phyloP scores from a whole-genome alignment of 495 filamentous ascomycete species.

The Clavariopsis aquatica region DNA sequence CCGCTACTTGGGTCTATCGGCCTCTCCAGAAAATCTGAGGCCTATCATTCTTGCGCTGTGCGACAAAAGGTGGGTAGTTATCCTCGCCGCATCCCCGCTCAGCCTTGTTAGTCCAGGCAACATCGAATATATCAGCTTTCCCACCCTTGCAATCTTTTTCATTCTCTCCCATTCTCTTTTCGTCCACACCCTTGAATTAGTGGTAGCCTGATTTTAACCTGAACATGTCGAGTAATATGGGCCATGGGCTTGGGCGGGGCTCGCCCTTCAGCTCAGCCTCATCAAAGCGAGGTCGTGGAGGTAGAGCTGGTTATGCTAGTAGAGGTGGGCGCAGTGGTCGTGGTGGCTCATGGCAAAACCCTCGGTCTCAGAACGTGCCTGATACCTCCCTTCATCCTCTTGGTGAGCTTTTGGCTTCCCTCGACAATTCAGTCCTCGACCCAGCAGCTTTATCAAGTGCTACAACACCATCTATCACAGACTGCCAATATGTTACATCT shows the following conservation, averaged over 20 bases:
- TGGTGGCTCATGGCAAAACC: neutral
- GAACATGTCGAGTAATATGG: no score
- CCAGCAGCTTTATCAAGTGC: no score
- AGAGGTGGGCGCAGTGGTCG: neutral
- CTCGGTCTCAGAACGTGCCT: neutral
- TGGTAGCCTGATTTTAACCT: no score
- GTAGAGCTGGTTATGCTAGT: slow-evolving; percentile 20
- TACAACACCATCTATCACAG: no score
- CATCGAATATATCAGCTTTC: neutral
- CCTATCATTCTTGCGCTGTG: slow-evolving; percentile 16
- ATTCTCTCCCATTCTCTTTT: neutral
- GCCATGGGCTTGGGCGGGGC: no score
- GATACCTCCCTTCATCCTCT: slow-evolving; percentile 29
- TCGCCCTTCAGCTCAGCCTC: no score
- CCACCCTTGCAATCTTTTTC: neutral
- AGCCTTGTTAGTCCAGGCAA: slow-evolving; percentile 14
- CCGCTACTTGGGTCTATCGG: no score
- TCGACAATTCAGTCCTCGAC: neutral
- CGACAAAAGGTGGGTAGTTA: slow-evolving; percentile 1
- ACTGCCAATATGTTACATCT: slow-evolving; percentile 51
- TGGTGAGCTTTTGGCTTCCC: slow-evolving; percentile 6
- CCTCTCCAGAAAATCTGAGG: slow-evolving; percentile 7
- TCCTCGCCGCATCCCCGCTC: slow-evolving; percentile 23
- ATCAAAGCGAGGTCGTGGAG: no score
- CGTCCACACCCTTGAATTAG: no score